Base-by-base conservation (phyloP, 1,284 basidiomycete species). In the Coriolopsis trogii region DNA sequence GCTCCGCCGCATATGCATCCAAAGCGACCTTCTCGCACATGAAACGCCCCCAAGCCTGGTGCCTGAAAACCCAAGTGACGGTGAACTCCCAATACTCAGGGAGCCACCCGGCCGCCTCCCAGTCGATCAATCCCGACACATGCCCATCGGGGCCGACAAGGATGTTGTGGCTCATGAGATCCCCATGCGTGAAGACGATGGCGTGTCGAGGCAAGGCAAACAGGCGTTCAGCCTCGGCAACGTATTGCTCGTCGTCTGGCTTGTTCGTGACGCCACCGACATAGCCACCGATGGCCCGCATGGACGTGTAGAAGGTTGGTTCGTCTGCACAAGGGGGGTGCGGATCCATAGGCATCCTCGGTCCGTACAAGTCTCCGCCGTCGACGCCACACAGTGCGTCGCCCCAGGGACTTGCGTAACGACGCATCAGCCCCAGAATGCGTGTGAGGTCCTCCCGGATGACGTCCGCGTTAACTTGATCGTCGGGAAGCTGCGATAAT, bases 131-230 rank as follows among this genome's bases (percentile, higher is more conserved):
- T 21, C 49, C 49, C 10, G 29, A 51, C 24, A 51, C n/a, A 25
- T 51, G 49, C 13, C 49, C 49, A 15, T 51, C 42, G 1, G 21
- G 28, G 30, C 42, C 49, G 30, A 51, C 21, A 29, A 51, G 40
- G 49, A 51, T 51, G 37, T 51, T 51, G n/a, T 45, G 43, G 13
- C 21, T 13, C 21, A 41, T 24, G 13, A 56, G 42, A 28, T 55
- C 49, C 4, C 53, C 49, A 31, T 55, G 53, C 3, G 53, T 51
- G 31, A 53, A 49, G 18, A 55, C 56, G 40, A 58, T 36, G 18
- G 49, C 49, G 23, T 58, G 56, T 3, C 42, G 43, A 9, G 46
- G 28, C 3, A 36, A 41, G 10, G 46, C 34, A 31, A 52, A 44
- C 21, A 55, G 47, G 13, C 16, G 23, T 21, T 56, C 46, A 15